Conservation (phyloP, 2,329 filamentous ascomycete genomes). For the Cadophora malorum region DNA sequence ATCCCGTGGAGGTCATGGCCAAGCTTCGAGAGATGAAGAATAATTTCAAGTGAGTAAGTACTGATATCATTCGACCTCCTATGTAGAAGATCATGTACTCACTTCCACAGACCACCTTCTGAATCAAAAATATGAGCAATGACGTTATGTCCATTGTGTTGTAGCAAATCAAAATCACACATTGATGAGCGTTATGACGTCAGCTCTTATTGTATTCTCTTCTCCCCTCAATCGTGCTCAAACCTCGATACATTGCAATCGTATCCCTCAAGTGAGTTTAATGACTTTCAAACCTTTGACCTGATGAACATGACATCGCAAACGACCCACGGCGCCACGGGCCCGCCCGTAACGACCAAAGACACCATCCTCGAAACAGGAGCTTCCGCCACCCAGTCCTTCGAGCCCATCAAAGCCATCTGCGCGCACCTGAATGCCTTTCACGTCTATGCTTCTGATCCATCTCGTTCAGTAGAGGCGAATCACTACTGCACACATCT, state of each 20-base stretch:
- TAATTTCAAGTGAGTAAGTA: conserved; percentile 47
- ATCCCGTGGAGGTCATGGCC: conserved; percentile 84
- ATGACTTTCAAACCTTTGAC: not conserved
- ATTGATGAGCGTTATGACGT: conserved; percentile 7
- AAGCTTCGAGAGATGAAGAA: conserved; percentile 93
- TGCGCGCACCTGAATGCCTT: conserved; percentile 86
- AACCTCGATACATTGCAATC: not conserved
- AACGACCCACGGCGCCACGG: conserved; percentile 26
- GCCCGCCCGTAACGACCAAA: conserved; percentile 52
- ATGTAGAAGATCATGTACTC: not conserved
- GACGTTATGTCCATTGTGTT: not conserved
- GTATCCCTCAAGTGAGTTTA: not conserved
- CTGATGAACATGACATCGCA: conserved; percentile 28
- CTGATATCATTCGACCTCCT: not conserved
- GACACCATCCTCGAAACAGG: conserved; percentile 67
- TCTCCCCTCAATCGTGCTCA: not conserved
- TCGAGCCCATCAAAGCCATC: conserved; percentile 74
- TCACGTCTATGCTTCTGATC: conserved; percentile 69
- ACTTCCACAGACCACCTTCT: conserved; percentile 26
- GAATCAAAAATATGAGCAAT: conserved; percentile 30
- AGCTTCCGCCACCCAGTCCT: conserved; percentile 66
- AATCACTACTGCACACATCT: conserved; percentile 88
- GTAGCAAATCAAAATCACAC: not conserved
- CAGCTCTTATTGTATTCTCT: not conserved
- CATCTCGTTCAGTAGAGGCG: conserved; percentile 71